Conservation (phyloP, 352 stramenopile genomes). For the Aphanomyces stellatus region DNA sequence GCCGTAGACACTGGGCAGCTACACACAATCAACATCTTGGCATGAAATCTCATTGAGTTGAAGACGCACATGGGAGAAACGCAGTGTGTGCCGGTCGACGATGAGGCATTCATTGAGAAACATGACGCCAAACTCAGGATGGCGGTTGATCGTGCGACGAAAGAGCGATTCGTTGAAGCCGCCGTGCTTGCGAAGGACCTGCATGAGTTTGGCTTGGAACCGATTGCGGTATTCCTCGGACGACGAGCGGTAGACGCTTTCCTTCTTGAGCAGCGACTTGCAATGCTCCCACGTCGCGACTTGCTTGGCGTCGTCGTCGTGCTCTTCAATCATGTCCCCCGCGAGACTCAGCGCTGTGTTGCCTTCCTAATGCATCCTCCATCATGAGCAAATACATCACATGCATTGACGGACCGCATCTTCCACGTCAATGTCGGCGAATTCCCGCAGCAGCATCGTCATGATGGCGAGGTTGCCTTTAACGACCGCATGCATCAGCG, state of each 20-base stretch:
- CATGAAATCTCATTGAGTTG: background rate
- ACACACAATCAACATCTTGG: background rate
- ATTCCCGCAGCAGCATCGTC: background rate
- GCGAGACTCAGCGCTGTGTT: background rate
- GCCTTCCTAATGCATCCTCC: background rate
- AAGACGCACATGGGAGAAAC: background rate
- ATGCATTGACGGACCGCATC: background rate
- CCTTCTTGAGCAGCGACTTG: background rate
- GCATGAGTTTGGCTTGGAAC: background rate
- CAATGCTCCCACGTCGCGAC: background rate
- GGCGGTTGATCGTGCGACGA: background rate
- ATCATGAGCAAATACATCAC: background rate
- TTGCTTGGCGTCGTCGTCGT: background rate
- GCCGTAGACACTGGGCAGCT: background rate
- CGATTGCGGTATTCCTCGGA: background rate
- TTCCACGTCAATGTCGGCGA: background rate
- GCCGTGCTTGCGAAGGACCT: background rate
- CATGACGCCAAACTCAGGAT: background rate
- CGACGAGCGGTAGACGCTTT: background rate
- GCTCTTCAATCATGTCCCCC: background rate
- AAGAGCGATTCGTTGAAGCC: background rate
- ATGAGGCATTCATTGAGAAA: background rate
- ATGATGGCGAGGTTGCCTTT: background rate
- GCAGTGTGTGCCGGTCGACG: background rate
- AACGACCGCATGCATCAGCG: background rate